Percentiles rank a stretch among this genome's conserved stretches.
Conservation (phyloP, 1,284 basidiomycete species). For the Cryptococcus deneoformans region DNA sequence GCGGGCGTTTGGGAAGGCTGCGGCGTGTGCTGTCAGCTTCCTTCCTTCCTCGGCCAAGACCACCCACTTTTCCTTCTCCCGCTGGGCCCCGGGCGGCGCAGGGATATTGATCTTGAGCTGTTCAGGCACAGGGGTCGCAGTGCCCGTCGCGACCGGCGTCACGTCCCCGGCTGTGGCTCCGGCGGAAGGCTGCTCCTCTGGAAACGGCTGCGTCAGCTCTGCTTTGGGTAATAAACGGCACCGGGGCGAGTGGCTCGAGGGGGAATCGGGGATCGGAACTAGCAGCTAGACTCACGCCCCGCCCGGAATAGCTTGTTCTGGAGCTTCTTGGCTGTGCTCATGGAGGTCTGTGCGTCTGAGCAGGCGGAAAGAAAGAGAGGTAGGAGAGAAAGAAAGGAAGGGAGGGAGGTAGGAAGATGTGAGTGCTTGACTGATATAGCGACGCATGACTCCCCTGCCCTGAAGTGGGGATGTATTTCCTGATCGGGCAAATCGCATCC, state of each 20-base stretch:
- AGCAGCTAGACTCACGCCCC: slow-evolving; percentile 3
- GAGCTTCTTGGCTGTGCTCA: slow-evolving; percentile 59
- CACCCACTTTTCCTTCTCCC: slow-evolving; percentile 48
- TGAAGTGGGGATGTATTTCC: no score
- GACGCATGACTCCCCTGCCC: no score
- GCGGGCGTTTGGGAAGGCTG: slow-evolving; percentile 33
- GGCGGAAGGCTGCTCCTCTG: neutral
- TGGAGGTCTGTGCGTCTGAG: slow-evolving; percentile 1
- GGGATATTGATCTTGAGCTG: slow-evolving; percentile 76
- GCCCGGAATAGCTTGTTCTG: slow-evolving; percentile 71
- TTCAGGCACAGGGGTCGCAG: slow-evolving; percentile 20
- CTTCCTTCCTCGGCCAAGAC: neutral
- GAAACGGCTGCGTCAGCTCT: neutral
- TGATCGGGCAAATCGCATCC: no score
- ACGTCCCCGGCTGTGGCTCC: neutral
- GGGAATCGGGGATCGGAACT: neutral
- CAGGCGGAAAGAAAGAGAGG: neutral
- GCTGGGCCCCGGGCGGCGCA: slow-evolving; percentile 53
- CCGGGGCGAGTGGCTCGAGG: neutral
- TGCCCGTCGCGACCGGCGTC: slow-evolving; percentile 19
- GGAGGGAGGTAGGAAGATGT: neutral
- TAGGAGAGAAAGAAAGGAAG: neutral
- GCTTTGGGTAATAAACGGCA: no score
- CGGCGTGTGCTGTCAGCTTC: slow-evolving; percentile 1
- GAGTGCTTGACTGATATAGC: no score